These are phyloP conservation scores for Plasmodium knowlesi DNA, from an alignment of 169 alveolate genomes.

Conservation along the genomic window DNA sequence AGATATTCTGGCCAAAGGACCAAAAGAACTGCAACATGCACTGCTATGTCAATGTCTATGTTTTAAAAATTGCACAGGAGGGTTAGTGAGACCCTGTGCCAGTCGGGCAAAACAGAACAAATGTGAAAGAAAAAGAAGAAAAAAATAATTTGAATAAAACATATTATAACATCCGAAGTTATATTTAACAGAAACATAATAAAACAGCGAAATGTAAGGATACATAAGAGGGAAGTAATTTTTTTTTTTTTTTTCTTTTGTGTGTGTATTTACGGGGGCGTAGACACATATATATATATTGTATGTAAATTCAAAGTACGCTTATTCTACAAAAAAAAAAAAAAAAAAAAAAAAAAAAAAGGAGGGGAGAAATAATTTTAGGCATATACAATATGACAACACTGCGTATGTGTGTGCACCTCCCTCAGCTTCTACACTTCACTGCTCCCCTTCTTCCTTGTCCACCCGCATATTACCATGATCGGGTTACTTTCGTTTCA, in stretches of 20 bases:
- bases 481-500: neutral
- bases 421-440: neutral
- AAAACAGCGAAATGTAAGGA: neutral
- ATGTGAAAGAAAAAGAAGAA: neutral
- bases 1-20: constrained; percentile 71
- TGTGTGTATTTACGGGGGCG: neutral
- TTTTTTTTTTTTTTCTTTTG: neutral
- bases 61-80: constrained; percentile 17
- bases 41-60: constrained; percentile 56
- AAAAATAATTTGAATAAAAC: constrained; percentile 28
- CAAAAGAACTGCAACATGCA: constrained; percentile 40
- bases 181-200: constrained; percentile 31
- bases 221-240: neutral
- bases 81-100: neutral
- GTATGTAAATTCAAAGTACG: constrained; percentile 13
- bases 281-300: neutral
- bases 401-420: neutral
- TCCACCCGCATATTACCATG: neutral
- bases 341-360: neutral
- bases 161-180: neutral
- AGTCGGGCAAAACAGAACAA: neutral
- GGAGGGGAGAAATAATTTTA: neutral
- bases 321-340: neutral
- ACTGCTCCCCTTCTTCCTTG: neutral
- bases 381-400: neutral